These are phyloP conservation scores for Tricholoma sp. DNA, from an alignment of 768 basidiomycete genomes.

Conservation along the genomic window DNA sequence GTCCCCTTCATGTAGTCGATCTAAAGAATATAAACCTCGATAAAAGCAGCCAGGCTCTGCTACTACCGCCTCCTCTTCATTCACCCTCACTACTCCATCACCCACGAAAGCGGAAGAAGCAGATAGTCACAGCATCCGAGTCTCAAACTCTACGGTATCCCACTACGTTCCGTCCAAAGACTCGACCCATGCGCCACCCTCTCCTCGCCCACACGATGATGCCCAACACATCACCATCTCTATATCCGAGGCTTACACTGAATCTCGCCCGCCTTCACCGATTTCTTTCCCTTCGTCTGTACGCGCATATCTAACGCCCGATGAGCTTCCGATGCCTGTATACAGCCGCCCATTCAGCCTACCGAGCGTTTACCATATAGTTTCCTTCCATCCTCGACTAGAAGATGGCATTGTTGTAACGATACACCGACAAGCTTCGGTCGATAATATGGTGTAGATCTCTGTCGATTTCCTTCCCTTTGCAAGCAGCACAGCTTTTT, in stretches of 20 bases:
- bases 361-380: conserved; percentile 10
- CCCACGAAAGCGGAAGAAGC: conserved; percentile 4
- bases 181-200: background rate
- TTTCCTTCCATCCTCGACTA: conserved; percentile 2
- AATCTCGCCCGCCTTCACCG: background rate
- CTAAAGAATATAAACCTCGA: background rate
- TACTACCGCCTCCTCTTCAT: background rate
- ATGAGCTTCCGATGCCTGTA: conserved; percentile 1
- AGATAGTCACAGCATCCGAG: background rate
- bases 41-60: background rate
- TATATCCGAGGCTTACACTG: background rate
- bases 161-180: background rate
- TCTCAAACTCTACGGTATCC: conserved; percentile 1
- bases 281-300: conserved; percentile 2
- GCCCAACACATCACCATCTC: background rate
- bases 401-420: conserved; percentile 12
- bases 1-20: conserved; percentile 5
- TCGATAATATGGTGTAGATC: conserved; percentile 14
- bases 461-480: background rate
- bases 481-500: background rate
- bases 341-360: conserved; percentile 11
- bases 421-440: conserved; percentile 19
- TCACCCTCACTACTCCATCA: background rate
- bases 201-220: background rate
- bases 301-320: background rate